These are phyloP conservation scores for Dentipellis fragilis DNA, from an alignment of 768 basidiomycete species.

Conservation along the genomic window DNA sequence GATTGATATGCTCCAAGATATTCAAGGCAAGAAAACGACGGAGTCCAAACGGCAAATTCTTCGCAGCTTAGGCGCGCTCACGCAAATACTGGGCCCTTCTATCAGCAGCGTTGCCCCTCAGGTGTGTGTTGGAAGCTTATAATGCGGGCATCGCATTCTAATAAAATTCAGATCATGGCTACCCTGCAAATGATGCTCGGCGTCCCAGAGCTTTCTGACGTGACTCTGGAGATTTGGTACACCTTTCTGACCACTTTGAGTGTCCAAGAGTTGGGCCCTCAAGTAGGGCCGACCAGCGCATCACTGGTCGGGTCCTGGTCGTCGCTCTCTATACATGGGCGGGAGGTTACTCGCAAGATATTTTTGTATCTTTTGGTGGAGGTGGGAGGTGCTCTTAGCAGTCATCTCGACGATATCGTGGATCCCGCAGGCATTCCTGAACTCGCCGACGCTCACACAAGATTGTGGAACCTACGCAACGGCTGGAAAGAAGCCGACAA, in stretches of 20 bases:
- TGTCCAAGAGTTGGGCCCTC: constrained; percentile 65
- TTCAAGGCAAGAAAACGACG: constrained; percentile 64
- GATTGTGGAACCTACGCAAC: constrained; percentile 35
- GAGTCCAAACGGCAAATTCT: constrained; percentile 68
- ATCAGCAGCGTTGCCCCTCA: constrained; percentile 80
- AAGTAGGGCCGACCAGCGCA: constrained; percentile 82
- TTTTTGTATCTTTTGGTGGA: constrained; percentile 64
- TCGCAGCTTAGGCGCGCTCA: constrained; percentile 65
- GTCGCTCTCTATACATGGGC: constrained; percentile 41
- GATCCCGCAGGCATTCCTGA: constrained; percentile 68
- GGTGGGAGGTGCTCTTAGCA: constrained; percentile 41
- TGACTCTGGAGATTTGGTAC: constrained; percentile 73
- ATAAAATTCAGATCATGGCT: constrained; percentile 72
- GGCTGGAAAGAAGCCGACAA: constrained; percentile 42
- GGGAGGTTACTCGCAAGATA: constrained; percentile 43
- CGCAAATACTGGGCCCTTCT: constrained; percentile 56
- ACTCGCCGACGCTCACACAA: constrained; percentile 32
- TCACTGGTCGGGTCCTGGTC: constrained; percentile 75
- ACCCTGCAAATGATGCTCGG: constrained; percentile 85
- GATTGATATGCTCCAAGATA: constrained; percentile 80
- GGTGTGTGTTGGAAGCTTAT: constrained; percentile 30
- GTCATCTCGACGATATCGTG: constrained; percentile 67
- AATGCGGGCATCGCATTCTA: not conserved
- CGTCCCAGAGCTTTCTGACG: constrained; percentile 64
- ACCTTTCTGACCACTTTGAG: constrained; percentile 62